These are phyloP conservation scores for Penicillium verrucosum DNA, from an alignment of 2,329 filamentous ascomycete species.

Conservation along the genomic window DNA sequence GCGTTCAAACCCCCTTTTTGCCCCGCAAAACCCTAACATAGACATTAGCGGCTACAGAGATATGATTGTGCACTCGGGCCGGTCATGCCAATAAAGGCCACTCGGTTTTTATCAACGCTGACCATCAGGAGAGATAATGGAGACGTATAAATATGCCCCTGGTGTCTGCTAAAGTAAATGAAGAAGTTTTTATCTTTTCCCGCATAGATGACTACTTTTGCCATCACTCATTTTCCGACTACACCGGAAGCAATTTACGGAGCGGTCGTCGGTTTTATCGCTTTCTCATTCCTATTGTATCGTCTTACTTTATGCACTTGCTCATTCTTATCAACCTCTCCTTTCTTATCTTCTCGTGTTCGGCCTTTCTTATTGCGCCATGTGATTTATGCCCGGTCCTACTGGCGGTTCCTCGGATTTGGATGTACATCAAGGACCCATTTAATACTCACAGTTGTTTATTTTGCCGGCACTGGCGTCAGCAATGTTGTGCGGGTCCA, in stretches of 20 bases:
- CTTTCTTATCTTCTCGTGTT: slow-evolving; percentile 12
- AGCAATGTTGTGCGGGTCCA: slow-evolving; percentile 12
- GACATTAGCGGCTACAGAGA: neutral
- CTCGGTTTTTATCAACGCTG: no score
- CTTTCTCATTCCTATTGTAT: neutral
- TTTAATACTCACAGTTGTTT: neutral
- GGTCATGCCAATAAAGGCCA: neutral
- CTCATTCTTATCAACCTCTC: neutral
- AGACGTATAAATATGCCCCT: neutral
- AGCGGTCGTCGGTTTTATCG: neutral
- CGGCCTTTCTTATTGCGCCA: slow-evolving; percentile 6
- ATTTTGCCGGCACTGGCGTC: slow-evolving; percentile 4
- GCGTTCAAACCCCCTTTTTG: no score
- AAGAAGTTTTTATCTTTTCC: neutral
- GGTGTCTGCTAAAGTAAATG: neutral
- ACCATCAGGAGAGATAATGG: rapidly evolving
- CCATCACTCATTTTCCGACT: neutral
- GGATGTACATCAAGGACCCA: neutral
- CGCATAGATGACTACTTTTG: neutral
- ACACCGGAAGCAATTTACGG: neutral
- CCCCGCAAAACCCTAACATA: neutral
- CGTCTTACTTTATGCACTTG: neutral
- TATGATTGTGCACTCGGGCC: neutral
- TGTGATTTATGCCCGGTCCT: slow-evolving; percentile 10
- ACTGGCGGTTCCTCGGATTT: slow-evolving; percentile 10